phyloP scores from a whole-genome alignment of 2,329 filamentous ascomycete species.

The Fusarium decemcellulare region DNA sequence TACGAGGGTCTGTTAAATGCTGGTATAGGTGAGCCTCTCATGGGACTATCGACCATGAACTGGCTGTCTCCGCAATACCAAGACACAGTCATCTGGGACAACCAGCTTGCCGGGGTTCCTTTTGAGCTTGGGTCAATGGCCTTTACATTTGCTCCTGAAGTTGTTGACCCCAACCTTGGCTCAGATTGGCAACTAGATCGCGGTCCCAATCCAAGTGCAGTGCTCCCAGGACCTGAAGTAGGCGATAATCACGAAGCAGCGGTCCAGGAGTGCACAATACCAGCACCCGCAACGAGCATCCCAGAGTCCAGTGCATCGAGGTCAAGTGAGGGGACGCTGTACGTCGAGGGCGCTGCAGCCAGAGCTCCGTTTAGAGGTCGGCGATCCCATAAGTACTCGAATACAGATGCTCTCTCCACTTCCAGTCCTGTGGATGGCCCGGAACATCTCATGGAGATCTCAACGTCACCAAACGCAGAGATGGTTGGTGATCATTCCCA shows the following conservation, averaged over 20 bases:
- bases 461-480: no score
- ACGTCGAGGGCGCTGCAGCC: constrained; percentile 23
- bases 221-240: no score
- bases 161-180: constrained; percentile 14
- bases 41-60: neutral
- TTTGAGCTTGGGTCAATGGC: no score
- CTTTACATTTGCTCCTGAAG: no score
- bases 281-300: neutral
- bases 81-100: neutral
- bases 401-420: neutral
- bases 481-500: no score
- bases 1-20: no score
- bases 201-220: no score
- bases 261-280: no score
- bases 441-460: neutral
- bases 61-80: neutral
- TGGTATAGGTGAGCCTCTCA: no score
- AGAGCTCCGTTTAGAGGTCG: constrained; percentile 21
- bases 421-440: no score
- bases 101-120: neutral
- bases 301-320: neutral
- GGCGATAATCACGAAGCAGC: no score
- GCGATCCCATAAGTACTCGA: neutral
- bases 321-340: neutral
- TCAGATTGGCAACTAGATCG: neutral